Percentiles rank a stretch among this genome's conserved stretches.
Conservation (phyloP, 768 basidiomycete genomes). For the Boletus subcaerulescens region DNA sequence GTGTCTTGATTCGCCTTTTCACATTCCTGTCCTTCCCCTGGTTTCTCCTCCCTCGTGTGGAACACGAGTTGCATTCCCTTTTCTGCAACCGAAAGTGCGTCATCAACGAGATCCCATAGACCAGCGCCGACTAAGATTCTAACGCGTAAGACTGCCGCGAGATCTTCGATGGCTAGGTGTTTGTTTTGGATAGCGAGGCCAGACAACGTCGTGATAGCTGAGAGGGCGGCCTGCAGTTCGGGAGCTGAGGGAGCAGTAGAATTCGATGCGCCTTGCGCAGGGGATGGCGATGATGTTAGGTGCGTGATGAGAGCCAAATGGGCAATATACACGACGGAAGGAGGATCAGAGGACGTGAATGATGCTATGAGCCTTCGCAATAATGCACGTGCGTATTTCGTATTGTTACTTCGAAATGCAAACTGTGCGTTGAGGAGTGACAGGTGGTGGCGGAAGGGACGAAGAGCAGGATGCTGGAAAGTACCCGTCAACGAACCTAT, state of each 20-base stretch:
- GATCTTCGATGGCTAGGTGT: constrained; percentile 45
- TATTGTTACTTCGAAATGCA: constrained; percentile 41
- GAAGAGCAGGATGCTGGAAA: constrained; percentile 60
- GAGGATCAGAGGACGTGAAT: constrained; percentile 45
- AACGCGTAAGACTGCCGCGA: constrained; percentile 55
- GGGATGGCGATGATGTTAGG: constrained; percentile 28
- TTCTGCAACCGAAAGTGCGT: constrained; percentile 51
- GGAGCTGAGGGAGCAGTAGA: constrained; percentile 2
- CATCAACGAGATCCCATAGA: constrained; percentile 50
- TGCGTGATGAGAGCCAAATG: constrained; percentile 55
- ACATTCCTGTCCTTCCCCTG: neutral
- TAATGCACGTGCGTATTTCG: constrained; percentile 58
- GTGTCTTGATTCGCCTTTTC: constrained; percentile 13
- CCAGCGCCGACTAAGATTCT: constrained; percentile 53
- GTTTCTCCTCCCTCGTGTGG: constrained; percentile 9
- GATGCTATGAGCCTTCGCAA: constrained; percentile 53
- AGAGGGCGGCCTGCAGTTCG: constrained; percentile 31
- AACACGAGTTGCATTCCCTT: constrained; percentile 42
- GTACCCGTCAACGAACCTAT: neutral
- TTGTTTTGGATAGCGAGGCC: constrained; percentile 27
- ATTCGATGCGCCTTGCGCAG: constrained; percentile 1
- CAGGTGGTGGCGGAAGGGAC: constrained; percentile 56
- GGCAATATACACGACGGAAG: constrained; percentile 50
- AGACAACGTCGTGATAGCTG: constrained; percentile 34
- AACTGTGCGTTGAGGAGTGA: constrained; percentile 62